Evolutionary conservation across 2,329 filamentous ascomycete genomes (phyloP).

Genomic region (Epichloe bromicola): DNA sequence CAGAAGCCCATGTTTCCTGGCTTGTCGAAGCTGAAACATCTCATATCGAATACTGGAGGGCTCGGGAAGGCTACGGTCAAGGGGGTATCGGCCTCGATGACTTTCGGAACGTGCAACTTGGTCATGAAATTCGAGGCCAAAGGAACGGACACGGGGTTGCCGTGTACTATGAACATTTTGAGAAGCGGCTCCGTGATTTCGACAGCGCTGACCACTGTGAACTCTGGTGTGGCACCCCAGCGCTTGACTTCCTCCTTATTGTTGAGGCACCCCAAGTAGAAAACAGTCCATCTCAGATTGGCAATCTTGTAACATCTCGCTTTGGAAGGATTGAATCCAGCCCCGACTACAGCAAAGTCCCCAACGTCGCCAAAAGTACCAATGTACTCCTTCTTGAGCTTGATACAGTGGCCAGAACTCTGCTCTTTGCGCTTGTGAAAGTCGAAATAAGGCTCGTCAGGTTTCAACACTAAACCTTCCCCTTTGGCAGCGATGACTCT

Average conservation of each 20-base stretch:
- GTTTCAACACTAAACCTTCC: slow-evolving; percentile 75
- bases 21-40: slow-evolving; percentile 70
- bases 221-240: slow-evolving; percentile 40
- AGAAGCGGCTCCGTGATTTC: slow-evolving; percentile 41
- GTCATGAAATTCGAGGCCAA: slow-evolving; percentile 27
- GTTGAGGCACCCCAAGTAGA: slow-evolving; percentile 62
- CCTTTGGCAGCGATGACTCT: slow-evolving; percentile 49
- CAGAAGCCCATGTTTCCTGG: slow-evolving; percentile 55
- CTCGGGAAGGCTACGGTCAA: slow-evolving; percentile 47
- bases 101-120: slow-evolving; percentile 32
- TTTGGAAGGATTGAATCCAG: slow-evolving; percentile 52
- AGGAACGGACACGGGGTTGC: slow-evolving; percentile 28
- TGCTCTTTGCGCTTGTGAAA: slow-evolving; percentile 25
- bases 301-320: slow-evolving; percentile 42
- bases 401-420: slow-evolving; percentile 49
- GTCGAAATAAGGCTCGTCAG: slow-evolving; percentile 65
- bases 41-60: slow-evolving; percentile 67
- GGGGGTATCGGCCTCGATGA: slow-evolving; percentile 26
- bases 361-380: slow-evolving; percentile 66
- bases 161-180: slow-evolving; percentile 34
- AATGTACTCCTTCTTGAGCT: slow-evolving; percentile 80
- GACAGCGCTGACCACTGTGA: slow-evolving; percentile 53
- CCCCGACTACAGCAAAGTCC: slow-evolving; percentile 71
- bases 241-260: slow-evolving; percentile 50
- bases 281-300: slow-evolving; percentile 61